Conservation (phyloP, 2,329 filamentous ascomycete species). For the Colletotrichum eleusines region DNA sequence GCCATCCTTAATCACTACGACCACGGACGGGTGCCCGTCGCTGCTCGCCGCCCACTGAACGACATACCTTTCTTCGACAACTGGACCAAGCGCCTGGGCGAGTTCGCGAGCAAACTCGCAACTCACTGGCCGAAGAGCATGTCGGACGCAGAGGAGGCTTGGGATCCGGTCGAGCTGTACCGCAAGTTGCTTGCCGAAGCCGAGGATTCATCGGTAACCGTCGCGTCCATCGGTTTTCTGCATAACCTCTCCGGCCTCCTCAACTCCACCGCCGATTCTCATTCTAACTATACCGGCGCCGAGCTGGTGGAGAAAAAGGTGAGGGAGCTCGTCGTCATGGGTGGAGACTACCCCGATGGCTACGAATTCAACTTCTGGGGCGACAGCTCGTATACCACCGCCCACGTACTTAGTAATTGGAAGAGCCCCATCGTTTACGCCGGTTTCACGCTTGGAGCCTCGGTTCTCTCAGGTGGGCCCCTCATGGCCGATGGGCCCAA, state of each 20-base stretch:
- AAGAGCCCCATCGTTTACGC: slow-evolving; percentile 54
- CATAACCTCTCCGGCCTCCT: slow-evolving; percentile 61
- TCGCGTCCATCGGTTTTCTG: slow-evolving; percentile 60
- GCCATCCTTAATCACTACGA: slow-evolving; percentile 57
- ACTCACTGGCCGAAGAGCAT: slow-evolving; percentile 55
- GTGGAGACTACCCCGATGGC: slow-evolving; percentile 62
- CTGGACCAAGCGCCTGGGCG: slow-evolving; percentile 54
- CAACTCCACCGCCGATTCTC: slow-evolving; percentile 56
- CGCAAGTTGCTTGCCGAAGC: slow-evolving; percentile 56
- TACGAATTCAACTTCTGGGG: slow-evolving; percentile 63
- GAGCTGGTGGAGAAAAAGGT: slow-evolving; percentile 60
- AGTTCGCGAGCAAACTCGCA: slow-evolving; percentile 61
- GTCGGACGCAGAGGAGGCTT: slow-evolving; percentile 52
- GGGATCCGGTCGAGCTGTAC: slow-evolving; percentile 59
- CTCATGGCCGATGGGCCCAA: slow-evolving; percentile 50
- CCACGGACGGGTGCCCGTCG: slow-evolving; percentile 52
- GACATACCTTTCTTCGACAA: slow-evolving; percentile 59
- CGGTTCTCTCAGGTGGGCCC: slow-evolving; percentile 54
- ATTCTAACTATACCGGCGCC: slow-evolving; percentile 54
- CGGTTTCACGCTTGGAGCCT: slow-evolving; percentile 57
- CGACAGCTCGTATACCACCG: slow-evolving; percentile 51
- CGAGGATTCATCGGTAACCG: slow-evolving; percentile 56
- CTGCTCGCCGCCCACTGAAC: slow-evolving; percentile 54
- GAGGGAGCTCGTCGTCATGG: slow-evolving; percentile 63
- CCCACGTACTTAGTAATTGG: slow-evolving; percentile 61